These are phyloP conservation scores for Nidularia sp. DNA, from an alignment of 768 basidiomycete genomes.

Conservation along the genomic window DNA sequence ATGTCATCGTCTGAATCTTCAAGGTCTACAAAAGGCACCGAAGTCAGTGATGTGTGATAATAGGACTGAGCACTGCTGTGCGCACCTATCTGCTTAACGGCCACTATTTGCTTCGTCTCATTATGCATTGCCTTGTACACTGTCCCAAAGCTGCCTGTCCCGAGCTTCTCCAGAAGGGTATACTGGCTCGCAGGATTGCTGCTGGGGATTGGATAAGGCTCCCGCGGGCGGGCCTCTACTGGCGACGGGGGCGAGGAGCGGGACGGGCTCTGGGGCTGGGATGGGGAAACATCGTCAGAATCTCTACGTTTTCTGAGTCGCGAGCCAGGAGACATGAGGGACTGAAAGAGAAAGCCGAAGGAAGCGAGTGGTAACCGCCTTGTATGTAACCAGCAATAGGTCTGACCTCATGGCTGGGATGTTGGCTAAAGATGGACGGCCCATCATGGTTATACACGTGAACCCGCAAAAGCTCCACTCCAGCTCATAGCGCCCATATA, in stretches of 20 bases:
- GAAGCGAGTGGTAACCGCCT: not conserved
- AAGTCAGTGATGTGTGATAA: not conserved
- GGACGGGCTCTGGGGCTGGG: slow-evolving; percentile 34
- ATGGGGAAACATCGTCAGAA: slow-evolving; percentile 28
- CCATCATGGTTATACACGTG: not conserved
- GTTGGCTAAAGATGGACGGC: slow-evolving; percentile 3
- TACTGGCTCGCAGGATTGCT: slow-evolving; percentile 88
- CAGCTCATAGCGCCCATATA: not conserved
- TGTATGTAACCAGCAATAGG: not conserved
- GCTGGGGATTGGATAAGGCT: slow-evolving; percentile 67
- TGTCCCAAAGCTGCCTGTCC: slow-evolving; percentile 93
- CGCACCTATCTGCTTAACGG: slow-evolving; percentile 96
- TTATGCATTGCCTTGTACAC: slow-evolving; percentile 98
- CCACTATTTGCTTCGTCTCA: slow-evolving; percentile 90
- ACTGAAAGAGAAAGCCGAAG: not conserved
- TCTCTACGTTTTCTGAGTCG: slow-evolving; percentile 38
- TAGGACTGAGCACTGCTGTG: slow-evolving; percentile 2
- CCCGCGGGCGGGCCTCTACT: slow-evolving; percentile 39
- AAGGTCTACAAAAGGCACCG: slow-evolving; percentile 53
- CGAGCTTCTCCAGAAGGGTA: slow-evolving; percentile 91
- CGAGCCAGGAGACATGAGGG: slow-evolving; percentile 40
- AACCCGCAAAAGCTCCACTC: not conserved
- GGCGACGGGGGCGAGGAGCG: slow-evolving; percentile 53
- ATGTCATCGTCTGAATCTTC: slow-evolving; percentile 99
- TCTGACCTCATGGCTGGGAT: slow-evolving; percentile 7